These are phyloP conservation scores for Hemileccinum rubropunctum DNA, from an alignment of 768 basidiomycete genomes.

Conservation along the genomic window DNA sequence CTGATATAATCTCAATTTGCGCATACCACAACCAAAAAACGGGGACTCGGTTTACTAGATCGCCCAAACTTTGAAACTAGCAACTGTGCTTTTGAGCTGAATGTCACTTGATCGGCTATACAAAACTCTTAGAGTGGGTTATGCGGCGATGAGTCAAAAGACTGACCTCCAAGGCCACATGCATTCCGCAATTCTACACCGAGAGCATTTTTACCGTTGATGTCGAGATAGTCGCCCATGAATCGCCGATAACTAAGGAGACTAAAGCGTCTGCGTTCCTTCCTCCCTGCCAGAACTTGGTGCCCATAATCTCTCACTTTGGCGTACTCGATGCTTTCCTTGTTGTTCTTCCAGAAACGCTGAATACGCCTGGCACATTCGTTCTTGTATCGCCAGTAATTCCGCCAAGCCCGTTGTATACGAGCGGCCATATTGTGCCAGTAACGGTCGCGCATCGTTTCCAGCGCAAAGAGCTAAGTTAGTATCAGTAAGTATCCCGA, in stretches of 20 bases:
- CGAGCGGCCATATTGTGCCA: conserved; percentile 99
- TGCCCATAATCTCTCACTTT: conserved; percentile 95
- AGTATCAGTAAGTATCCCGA: background rate
- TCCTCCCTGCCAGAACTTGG: conserved; percentile 83
- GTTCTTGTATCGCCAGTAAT: conserved; percentile 92
- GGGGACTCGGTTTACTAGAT: conserved; percentile 89
- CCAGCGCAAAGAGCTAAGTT: conserved; percentile 87
- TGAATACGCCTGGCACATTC: conserved; percentile 96
- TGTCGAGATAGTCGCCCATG: conserved; percentile 92
- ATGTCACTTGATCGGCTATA: conserved; percentile 72
- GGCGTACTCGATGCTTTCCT: conserved; percentile 85
- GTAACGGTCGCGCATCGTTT: conserved; percentile 98
- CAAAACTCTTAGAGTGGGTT: conserved; percentile 1
- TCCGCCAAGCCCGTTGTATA: conserved; percentile 95
- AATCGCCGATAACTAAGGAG: conserved; percentile 92
- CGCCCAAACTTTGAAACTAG: conserved; percentile 82
- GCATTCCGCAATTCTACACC: conserved; percentile 72
- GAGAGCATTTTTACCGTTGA: conserved; percentile 77
- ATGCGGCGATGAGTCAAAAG: background rate
- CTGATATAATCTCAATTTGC: background rate
- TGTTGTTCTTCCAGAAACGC: conserved; percentile 98
- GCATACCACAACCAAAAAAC: conserved; percentile 86
- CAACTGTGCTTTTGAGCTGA: conserved; percentile 79
- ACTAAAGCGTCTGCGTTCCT: conserved; percentile 92
- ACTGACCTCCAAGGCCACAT: conserved; percentile 73